phyloP scores from a whole-genome alignment of 768 basidiomycete genomes.

The Scleroderma bovista region DNA sequence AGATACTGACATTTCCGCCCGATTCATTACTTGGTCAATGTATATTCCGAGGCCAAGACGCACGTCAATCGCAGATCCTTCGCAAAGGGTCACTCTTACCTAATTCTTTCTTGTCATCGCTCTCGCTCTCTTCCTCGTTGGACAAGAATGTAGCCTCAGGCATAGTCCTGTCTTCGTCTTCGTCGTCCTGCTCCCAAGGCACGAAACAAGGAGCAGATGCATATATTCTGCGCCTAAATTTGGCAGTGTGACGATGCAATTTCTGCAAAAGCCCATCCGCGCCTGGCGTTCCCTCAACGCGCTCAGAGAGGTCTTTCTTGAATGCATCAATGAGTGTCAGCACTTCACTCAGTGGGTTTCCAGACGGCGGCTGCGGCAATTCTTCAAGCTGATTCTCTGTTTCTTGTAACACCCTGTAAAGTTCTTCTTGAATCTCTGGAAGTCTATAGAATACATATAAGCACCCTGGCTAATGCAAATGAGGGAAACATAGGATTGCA shows the following conservation, averaged over 20 bases:
- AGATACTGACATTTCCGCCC: conserved; percentile 41
- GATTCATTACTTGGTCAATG: conserved; percentile 46
- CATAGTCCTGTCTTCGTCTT: not conserved
- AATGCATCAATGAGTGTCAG: conserved; percentile 44
- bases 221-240: conserved; percentile 45
- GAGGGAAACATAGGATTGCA: not conserved
- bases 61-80: not conserved
- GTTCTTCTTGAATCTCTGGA: conserved; percentile 55
- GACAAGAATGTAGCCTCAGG: conserved; percentile 28
- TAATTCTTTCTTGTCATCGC: too few species aligned
- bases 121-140: conserved; percentile 33
- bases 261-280: conserved; percentile 49
- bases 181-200: conserved; percentile 35
- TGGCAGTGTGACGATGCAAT: conserved; percentile 44
- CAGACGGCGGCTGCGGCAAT: conserved; percentile 49
- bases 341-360: conserved; percentile 54
- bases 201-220: conserved; percentile 53
- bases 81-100: too few species aligned
- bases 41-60: conserved; percentile 14
- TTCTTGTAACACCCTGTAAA: conserved; percentile 39
- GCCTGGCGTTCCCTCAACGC: conserved; percentile 50
- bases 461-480: not conserved
- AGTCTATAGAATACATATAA: conserved; percentile 35
- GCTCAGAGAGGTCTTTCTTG: conserved; percentile 34
- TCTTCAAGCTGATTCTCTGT: conserved; percentile 29